Conservation (phyloP, 257 asterid species). For the Perilla frutescens region DNA sequence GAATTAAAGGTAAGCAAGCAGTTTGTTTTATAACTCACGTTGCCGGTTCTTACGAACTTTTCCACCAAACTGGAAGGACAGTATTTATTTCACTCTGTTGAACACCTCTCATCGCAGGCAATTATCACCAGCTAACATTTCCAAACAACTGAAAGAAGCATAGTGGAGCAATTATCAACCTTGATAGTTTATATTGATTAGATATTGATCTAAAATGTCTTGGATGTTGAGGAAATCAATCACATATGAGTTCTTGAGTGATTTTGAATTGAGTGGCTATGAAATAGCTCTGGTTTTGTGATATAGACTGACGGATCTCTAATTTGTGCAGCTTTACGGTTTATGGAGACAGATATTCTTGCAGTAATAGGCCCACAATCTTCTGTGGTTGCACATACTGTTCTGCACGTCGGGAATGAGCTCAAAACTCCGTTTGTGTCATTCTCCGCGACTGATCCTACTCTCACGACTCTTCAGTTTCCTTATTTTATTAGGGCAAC, state of each 20-base stretch:
- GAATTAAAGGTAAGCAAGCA: too few species aligned
- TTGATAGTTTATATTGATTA: neutral
- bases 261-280: too few species aligned
- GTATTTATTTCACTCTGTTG: neutral
- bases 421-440: constrained; percentile 79
- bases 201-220: neutral
- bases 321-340: constrained; percentile 53
- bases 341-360: constrained; percentile 67
- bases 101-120: neutral
- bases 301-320: constrained; percentile 6
- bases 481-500: constrained; percentile 81
- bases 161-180: too few species aligned
- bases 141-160: too few species aligned
- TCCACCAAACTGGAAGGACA: neutral
- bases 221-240: neutral
- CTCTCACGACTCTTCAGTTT: constrained; percentile 74
- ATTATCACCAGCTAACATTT: neutral
- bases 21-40: neutral
- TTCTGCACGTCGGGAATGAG: constrained; percentile 72
- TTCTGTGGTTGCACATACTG: constrained; percentile 75
- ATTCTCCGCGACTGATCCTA: constrained; percentile 89
- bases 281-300: too few species aligned
- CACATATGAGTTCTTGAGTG: neutral
- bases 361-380: constrained; percentile 90
- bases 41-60: neutral